Percentiles rank a stretch among this genome's conserved stretches.
These are phyloP conservation scores for Ceratocystis harringtonii DNA, from an alignment of 2,329 filamentous ascomycete species.

Conservation along the genomic window DNA sequence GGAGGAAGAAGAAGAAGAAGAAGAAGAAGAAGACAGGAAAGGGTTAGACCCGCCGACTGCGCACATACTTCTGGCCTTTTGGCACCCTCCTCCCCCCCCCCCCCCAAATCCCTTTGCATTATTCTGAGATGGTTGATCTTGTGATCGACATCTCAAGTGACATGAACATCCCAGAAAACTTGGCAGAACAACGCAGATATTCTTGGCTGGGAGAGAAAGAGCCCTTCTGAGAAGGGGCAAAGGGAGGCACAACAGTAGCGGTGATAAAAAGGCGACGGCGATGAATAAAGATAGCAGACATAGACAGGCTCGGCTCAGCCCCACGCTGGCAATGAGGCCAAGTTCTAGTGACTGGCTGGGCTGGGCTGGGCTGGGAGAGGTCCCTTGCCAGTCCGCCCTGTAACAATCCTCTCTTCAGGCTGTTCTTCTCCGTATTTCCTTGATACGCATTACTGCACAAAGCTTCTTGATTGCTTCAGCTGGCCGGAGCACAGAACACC, in stretches of 20 bases:
- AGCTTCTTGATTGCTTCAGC: too few relatives aligned
- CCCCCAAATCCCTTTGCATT: background rate
- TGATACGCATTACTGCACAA: too few relatives aligned
- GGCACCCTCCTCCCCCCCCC: background rate
- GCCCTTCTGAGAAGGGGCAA: background rate
- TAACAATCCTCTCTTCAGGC: too few relatives aligned
- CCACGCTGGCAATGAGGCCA: background rate
- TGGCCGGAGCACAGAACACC: too few relatives aligned
- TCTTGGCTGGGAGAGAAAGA: background rate
- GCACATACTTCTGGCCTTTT: background rate
- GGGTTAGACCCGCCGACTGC: background rate
- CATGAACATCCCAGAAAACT: background rate
- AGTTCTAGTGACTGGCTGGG: background rate
- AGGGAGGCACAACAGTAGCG: background rate
- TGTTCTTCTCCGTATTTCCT: too few relatives aligned
- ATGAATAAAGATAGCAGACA: background rate
- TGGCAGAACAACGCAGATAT: background rate
- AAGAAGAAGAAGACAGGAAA: background rate
- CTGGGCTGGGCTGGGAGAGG: too few relatives aligned
- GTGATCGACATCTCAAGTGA: constrained; percentile 2
- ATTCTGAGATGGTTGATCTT: background rate
- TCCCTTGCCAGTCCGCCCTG: too few relatives aligned
- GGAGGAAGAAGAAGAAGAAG: background rate
- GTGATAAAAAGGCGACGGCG: background rate
- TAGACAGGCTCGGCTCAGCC: too few relatives aligned